Evolutionary conservation across 805 yeast species (phyloP).

Genomic region (Schizosaccharomyces japonicus): DNA sequence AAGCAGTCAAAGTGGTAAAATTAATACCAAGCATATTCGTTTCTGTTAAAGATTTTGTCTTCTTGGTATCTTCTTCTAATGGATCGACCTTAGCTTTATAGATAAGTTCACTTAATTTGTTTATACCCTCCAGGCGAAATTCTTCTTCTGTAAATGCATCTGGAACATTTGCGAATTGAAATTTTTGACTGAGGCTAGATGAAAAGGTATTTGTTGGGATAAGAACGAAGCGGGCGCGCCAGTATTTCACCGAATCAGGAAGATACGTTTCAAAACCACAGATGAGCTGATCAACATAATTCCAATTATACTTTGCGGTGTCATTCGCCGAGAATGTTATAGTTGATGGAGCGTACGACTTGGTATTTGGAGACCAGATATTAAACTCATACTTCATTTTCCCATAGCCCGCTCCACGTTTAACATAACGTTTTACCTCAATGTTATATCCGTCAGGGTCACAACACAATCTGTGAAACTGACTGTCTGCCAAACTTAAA

Average conservation of each 20-base stretch:
- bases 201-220: slow-evolving; percentile 40
- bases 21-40: slow-evolving; percentile 1
- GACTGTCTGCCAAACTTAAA: slow-evolving; percentile 55
- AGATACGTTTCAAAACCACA: slow-evolving; percentile 72
- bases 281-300: slow-evolving; percentile 65
- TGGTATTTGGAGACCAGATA: slow-evolving; percentile 20
- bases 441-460: slow-evolving; percentile 31
- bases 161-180: neutral
- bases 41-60: slow-evolving; percentile 5
- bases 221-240: slow-evolving; percentile 65
- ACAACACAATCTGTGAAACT: slow-evolving; percentile 60
- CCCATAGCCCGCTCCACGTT: slow-evolving; percentile 7
- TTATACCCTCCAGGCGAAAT: slow-evolving; percentile 71
- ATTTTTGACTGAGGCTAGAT: neutral
- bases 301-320: slow-evolving; percentile 47
- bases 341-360: neutral
- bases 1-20: neutral
- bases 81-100: slow-evolving; percentile 30
- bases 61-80: slow-evolving; percentile 19
- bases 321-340: slow-evolving; percentile 10
- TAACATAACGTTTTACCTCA: slow-evolving; percentile 8
- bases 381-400: slow-evolving; percentile 35
- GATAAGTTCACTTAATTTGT: slow-evolving; percentile 35
- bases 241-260: slow-evolving; percentile 26
- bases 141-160: slow-evolving; percentile 64